Conservation (phyloP, 768 basidiomycete genomes). For the Russula abietina region DNA sequence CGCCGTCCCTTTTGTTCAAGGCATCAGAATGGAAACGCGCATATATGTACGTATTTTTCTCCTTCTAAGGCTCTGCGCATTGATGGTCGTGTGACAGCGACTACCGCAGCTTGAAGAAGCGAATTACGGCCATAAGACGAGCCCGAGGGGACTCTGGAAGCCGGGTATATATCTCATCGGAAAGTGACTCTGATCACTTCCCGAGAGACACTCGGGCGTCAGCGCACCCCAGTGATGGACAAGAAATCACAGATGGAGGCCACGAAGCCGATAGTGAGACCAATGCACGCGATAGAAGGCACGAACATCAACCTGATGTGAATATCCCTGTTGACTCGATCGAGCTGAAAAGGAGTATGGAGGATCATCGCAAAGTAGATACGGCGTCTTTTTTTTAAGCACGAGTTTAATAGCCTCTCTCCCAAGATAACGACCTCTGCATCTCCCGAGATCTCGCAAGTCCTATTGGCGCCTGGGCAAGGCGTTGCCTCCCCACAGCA, state of each 20-base stretch:
- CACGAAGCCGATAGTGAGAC: not conserved
- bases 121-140: conserved; percentile 15
- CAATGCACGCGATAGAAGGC: not conserved
- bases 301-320: not conserved
- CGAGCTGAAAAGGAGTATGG: not conserved
- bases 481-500: not conserved
- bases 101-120: conserved; percentile 24
- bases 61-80: not conserved
- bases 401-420: not conserved
- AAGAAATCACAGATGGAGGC: not conserved
- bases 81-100: conserved; percentile 19
- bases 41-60: conserved; percentile 20
- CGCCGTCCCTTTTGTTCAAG: not conserved
- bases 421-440: not conserved
- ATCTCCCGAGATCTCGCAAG: not conserved
- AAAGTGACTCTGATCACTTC: not conserved
- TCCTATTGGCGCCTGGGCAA: no score
- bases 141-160: not conserved
- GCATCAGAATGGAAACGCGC: conserved; percentile 26
- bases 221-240: not conserved
- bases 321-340: not conserved
- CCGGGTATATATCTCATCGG: not conserved
- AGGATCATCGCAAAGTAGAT: not conserved
- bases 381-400: not conserved
- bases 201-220: not conserved